These are phyloP conservation scores for Russula dissimulans DNA, from an alignment of 768 basidiomycete species.

Conservation along the genomic window DNA sequence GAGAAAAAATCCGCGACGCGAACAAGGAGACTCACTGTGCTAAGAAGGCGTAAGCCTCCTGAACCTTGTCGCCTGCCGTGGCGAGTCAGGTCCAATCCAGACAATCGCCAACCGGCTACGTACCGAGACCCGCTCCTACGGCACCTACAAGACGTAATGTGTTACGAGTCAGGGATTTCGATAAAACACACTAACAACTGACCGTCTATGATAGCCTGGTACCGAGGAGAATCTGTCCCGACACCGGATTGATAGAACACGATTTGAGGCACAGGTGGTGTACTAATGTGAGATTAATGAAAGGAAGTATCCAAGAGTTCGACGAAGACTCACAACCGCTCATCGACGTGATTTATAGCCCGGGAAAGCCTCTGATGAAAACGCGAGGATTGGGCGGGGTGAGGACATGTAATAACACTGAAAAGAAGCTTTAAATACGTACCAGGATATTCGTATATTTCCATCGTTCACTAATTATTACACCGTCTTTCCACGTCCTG, in stretches of 20 bases:
- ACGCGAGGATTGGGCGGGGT: not conserved
- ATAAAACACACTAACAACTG: constrained; percentile 5
- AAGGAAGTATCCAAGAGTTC: not conserved
- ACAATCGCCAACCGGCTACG: not conserved
- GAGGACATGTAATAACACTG: not conserved
- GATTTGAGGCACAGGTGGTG: constrained; percentile 25
- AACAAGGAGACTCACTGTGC: constrained; percentile 46
- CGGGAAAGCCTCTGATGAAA: constrained; percentile 25
- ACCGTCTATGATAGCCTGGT: constrained; percentile 56
- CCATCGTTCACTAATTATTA: constrained; percentile 24
- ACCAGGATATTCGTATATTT: constrained; percentile 29
- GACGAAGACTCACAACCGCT: constrained; percentile 21
- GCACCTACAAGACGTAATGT: constrained; percentile 36
- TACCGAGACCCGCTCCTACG: constrained; percentile 57
- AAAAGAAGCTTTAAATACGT: not conserved
- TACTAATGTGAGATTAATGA: constrained; percentile 12
- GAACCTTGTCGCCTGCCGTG: constrained; percentile 55
- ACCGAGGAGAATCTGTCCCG: constrained; percentile 46
- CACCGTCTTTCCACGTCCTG: constrained; percentile 67
- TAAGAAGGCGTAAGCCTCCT: constrained; percentile 74
- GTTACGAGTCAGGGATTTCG: not conserved
- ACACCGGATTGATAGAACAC: constrained; percentile 34
- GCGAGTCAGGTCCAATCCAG: not conserved
- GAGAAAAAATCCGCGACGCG: not conserved
- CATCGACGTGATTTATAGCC: constrained; percentile 26